A percentile compares a stretch with the other conserved stretches of the same genome.
Conservation (phyloP, 257 asterid species). For the Verbena officinalis region DNA sequence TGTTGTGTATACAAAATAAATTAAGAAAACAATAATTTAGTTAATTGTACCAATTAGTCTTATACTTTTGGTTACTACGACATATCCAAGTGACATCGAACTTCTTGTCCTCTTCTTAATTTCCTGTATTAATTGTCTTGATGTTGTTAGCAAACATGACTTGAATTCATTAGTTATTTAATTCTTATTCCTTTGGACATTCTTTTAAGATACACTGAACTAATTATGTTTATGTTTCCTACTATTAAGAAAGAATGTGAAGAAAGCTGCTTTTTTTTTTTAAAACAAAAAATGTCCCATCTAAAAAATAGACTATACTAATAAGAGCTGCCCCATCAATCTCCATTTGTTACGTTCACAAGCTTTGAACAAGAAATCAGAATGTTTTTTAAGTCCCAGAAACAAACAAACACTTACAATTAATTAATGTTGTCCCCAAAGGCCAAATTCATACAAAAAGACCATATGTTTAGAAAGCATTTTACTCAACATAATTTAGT, state of each 20-base stretch:
- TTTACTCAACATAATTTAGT: too few species aligned
- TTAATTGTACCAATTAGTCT: neutral
- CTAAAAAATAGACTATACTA: constrained; percentile 11
- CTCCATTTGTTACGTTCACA: constrained; percentile 36
- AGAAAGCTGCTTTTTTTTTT: constrained; percentile 41
- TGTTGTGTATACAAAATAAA: neutral
- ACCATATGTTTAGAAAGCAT: too few species aligned
- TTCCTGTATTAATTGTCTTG: constrained; percentile 6
- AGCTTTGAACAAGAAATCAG: constrained; percentile 27
- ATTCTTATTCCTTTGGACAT: constrained; percentile 25
- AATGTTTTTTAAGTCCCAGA: constrained; percentile 36
- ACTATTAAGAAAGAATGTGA: constrained; percentile 35
- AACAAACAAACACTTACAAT: constrained; percentile 39
- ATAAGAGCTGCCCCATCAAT: constrained; percentile 22
- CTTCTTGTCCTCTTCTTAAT: constrained; percentile 24
- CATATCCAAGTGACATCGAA: constrained; percentile 11
- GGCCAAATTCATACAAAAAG: constrained; percentile 8
- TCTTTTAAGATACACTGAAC: constrained; percentile 32
- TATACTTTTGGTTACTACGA: neutral
- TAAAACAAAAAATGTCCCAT: constrained; percentile 32
- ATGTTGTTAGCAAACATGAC: constrained; percentile 6
- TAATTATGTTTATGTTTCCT: constrained; percentile 27
- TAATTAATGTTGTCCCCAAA: constrained; percentile 24
- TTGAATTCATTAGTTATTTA: constrained; percentile 4
- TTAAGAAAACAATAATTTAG: neutral